Evolutionary conservation across 2,329 filamentous ascomycete genomes (phyloP).

Genomic region (Fusarium burgessii): DNA sequence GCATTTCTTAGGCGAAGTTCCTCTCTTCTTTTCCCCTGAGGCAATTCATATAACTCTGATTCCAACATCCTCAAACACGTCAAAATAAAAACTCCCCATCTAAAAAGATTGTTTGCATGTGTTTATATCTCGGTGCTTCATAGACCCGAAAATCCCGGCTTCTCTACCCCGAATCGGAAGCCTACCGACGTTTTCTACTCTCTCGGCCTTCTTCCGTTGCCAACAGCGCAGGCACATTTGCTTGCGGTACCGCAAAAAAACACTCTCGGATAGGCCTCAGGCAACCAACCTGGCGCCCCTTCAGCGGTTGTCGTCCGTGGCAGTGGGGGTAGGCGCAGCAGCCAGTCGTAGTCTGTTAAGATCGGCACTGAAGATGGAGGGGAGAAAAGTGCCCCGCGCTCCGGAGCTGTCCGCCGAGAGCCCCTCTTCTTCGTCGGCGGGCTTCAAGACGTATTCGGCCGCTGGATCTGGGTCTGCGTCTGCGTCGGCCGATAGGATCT

Average conservation of each 20-base stretch:
- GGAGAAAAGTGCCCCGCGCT: conserved; percentile 47
- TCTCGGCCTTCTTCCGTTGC: conserved; percentile 40
- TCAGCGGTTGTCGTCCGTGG: conserved; percentile 35
- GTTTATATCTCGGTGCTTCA: conserved; percentile 15
- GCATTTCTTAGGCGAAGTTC: conserved; percentile 14
- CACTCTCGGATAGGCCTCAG: conserved; percentile 6
- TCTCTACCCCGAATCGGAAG: conserved; percentile 35
- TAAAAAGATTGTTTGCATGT: not conserved
- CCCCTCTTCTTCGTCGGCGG: conserved; percentile 49
- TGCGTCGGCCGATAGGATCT: conserved; percentile 47
- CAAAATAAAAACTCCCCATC: not conserved
- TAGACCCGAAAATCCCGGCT: conserved; percentile 28
- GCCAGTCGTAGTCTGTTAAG: conserved; percentile 39
- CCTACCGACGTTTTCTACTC: conserved; percentile 26
- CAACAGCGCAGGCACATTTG: conserved; percentile 2
- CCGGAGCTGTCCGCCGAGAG: conserved; percentile 46
- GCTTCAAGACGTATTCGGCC: conserved; percentile 42
- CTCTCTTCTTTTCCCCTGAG: conserved; percentile 27
- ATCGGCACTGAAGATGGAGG: conserved; percentile 46
- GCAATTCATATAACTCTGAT: conserved; percentile 31
- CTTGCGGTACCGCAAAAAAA: conserved; percentile 29
- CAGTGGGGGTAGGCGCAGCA: conserved; percentile 33
- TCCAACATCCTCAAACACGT: conserved; percentile 16
- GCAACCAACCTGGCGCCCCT: conserved; percentile 41
- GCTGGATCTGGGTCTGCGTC: conserved; percentile 11